Base-by-base conservation (phyloP, 1,284 basidiomycete species). In the Rhizopogon hawkerae region DNA sequence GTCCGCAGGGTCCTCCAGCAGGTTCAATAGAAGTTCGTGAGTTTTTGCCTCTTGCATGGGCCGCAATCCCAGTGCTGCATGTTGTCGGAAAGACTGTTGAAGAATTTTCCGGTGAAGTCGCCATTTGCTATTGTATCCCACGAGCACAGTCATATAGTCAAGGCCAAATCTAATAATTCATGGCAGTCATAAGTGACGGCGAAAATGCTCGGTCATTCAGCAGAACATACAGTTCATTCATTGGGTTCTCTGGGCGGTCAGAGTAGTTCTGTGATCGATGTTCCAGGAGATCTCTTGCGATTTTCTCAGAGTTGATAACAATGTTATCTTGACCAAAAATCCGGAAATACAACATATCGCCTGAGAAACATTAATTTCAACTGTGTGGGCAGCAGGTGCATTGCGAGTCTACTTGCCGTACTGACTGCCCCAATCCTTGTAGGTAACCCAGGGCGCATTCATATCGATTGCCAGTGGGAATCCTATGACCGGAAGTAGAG, bases 371-470 rank as follows among this genome's bases (percentile, higher is more conserved):
- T 14, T 1, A 10, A 2, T 16, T n/a, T 10, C 9, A 7, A 66
- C 66, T 59, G 49, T 21, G 16, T 10, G 6, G 29, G 34, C 37
- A 8, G 41, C n/a, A 34, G 3, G 18, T 4, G 8, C 24, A 11
- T 21, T 24, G 7, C 2, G 8, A 6, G 8, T n/a, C 11, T 6
- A 47, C 49, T 16, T 56, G 70, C 72, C 72, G 46, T 64, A 72
- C 56, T 65, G 62, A 11, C 65, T 55, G n/a, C 70, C 68, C 75
- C 73, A 78, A 42, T 73, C 58, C 4, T 69, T 64, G 46, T 72
- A 77, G 0, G 69, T 69, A 38, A 71, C 60, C 73, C 74, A 77
- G n/a, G 71, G 69, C 33, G 63, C 61, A 37, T 60, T 54, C 4
- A 55, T 55, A 0, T 74, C 70, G 61, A 74, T 67, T 44, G 72